phyloP scores from a whole-genome alignment of 2,329 filamentous ascomycete genomes.

The Colletotrichum higginsianum region DNA sequence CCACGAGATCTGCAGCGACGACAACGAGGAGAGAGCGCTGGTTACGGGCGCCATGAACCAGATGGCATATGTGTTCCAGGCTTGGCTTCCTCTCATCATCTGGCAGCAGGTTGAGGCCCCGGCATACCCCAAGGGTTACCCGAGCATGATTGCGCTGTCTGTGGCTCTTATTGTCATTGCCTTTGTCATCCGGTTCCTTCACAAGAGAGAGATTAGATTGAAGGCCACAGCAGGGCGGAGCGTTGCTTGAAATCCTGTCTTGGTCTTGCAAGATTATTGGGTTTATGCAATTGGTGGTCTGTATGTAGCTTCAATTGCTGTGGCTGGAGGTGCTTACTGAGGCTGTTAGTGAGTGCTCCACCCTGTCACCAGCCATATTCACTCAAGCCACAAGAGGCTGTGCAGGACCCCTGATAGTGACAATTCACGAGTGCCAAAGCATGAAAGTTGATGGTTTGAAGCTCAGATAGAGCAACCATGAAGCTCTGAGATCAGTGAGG shows the following conservation, averaged over 20 bases:
- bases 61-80: constrained; percentile 63
- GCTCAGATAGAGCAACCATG: too few relatives aligned
- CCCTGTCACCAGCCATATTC: too few relatives aligned
- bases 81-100: constrained; percentile 68
- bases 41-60: constrained; percentile 40
- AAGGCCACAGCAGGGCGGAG: constrained; percentile 7
- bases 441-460: too few relatives aligned
- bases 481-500: too few relatives aligned
- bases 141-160: constrained; percentile 56
- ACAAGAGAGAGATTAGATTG: constrained; percentile 56
- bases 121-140: constrained; percentile 59
- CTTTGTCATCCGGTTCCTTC: constrained; percentile 61
- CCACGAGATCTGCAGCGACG: constrained; percentile 35
- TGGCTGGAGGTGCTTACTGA: too few relatives aligned
- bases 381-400: too few relatives aligned
- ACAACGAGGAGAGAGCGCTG: constrained; percentile 34
- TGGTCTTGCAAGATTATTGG: rapidly evolving
- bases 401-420: too few relatives aligned
- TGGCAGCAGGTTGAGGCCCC: constrained; percentile 63
- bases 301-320: too few relatives aligned
- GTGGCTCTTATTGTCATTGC: constrained; percentile 65
- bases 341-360: too few relatives aligned
- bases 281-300: too few relatives aligned
- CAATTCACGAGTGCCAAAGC: too few relatives aligned
- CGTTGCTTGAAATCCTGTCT: neutral